Evolutionary conservation across 495 filamentous ascomycete genomes (phyloP).

Genomic region (Podospora pseudoanserina): DNA sequence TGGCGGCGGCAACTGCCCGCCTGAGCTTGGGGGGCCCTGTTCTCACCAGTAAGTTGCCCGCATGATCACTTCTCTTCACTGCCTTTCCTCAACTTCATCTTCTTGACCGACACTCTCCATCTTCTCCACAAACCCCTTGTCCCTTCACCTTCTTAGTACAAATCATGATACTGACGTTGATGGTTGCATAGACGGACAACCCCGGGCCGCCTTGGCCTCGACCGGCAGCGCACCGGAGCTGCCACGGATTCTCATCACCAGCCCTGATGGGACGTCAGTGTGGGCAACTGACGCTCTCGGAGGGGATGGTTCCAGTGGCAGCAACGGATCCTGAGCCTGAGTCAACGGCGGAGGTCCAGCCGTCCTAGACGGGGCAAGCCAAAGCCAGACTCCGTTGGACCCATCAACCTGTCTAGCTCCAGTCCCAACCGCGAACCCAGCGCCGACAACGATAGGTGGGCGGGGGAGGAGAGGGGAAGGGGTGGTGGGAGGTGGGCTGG

Average conservation of each 20-base stretch:
- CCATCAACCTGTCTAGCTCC: neutral
- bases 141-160: too few species aligned
- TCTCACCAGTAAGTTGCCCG: neutral
- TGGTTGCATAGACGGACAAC: neutral
- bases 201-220: neutral
- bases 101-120: neutral
- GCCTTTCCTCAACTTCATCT: neutral
- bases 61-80: neutral
- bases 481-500: neutral
- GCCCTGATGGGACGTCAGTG: neutral
- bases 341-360: neutral
- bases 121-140: too few species aligned
- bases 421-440: neutral
- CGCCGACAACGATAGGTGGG: neutral
- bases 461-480: neutral
- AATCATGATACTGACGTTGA: neutral
- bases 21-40: neutral
- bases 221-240: neutral
- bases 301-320: neutral
- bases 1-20: neutral
- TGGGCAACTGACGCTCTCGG: neutral
- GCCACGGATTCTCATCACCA: neutral
- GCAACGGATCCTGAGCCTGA: neutral
- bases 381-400: neutral
- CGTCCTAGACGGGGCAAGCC: neutral